phyloP scores from a whole-genome alignment of 1,139 yeast genomes.

The Pichia sp. region DNA sequence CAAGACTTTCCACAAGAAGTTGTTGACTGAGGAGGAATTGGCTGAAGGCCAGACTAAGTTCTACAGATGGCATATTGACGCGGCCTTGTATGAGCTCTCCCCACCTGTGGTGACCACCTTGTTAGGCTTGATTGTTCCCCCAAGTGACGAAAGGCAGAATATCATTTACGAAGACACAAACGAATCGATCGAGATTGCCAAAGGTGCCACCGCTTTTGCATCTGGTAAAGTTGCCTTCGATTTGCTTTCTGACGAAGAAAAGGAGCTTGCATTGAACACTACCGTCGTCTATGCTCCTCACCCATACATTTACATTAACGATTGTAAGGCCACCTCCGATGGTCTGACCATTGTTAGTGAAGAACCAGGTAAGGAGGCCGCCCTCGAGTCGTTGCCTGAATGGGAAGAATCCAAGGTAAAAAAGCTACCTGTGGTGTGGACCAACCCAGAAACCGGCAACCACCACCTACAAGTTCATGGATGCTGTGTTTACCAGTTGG shows the following conservation, averaged over 20 bases:
- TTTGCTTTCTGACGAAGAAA: slow-evolving; percentile 59
- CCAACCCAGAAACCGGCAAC: slow-evolving; percentile 79
- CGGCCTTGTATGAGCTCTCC: slow-evolving; percentile 77
- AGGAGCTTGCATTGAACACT: slow-evolving; percentile 67
- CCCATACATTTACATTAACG: slow-evolving; percentile 78
- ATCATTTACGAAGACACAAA: slow-evolving; percentile 65
- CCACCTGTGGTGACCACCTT: slow-evolving; percentile 85
- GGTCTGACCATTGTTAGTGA: slow-evolving; percentile 84
- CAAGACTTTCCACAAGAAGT: slow-evolving; percentile 66
- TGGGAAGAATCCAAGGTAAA: slow-evolving; percentile 79
- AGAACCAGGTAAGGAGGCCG: slow-evolving; percentile 53
- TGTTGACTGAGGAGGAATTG: slow-evolving; percentile 57
- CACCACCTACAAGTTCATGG: slow-evolving; percentile 85
- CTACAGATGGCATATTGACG: slow-evolving; percentile 91
- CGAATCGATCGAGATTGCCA: slow-evolving; percentile 61
- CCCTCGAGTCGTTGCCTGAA: slow-evolving; percentile 63
- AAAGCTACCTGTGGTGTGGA: slow-evolving; percentile 82
- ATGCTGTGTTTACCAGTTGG: slow-evolving; percentile 69
- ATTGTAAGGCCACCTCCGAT: slow-evolving; percentile 76
- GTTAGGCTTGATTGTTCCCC: slow-evolving; percentile 78
- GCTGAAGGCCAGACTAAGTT: slow-evolving; percentile 65
- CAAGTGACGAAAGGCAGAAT: slow-evolving; percentile 41
- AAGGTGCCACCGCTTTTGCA: slow-evolving; percentile 85
- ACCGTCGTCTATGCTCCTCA: slow-evolving; percentile 87
- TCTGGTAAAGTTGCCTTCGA: slow-evolving; percentile 76